Evolutionary conservation across 257 asterid genomes (phyloP).

Genomic region (Nicotiana tomentosiformis): DNA sequence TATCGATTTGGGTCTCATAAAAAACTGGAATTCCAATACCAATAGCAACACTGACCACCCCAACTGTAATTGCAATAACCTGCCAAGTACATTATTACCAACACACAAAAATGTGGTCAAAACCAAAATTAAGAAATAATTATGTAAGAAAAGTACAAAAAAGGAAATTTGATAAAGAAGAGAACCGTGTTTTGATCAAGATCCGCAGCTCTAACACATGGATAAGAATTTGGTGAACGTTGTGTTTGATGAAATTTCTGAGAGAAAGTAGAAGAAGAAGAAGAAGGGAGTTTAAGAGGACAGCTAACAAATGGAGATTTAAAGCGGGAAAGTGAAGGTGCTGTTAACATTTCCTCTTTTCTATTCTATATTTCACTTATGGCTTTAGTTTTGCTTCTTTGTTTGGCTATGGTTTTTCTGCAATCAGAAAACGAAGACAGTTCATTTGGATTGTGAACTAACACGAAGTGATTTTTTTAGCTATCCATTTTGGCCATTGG

Average conservation of each 20-base stretch:
- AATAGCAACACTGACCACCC: constrained; percentile 68
- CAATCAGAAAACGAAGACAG: not conserved
- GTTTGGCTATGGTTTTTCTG: not conserved
- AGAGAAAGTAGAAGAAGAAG: constrained; percentile 29
- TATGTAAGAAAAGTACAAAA: not conserved
- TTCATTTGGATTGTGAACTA: not conserved
- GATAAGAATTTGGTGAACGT: constrained; percentile 46
- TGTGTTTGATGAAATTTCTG: constrained; percentile 31
- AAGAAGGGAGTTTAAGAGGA: constrained; percentile 38
- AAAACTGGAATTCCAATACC: constrained; percentile 95
- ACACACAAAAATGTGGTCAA: not conserved
- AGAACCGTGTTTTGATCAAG: constrained; percentile 85
- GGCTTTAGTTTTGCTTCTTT: not conserved
- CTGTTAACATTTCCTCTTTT: constrained; percentile 33
- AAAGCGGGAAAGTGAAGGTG: constrained; percentile 54
- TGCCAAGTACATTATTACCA: constrained; percentile 18
- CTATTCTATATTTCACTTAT: not conserved
- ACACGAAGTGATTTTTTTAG: not conserved
- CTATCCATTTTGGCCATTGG: constrained; percentile 17
- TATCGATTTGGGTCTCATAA: constrained; percentile 83
- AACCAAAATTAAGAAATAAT: not conserved
- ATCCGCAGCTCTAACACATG: constrained; percentile 71
- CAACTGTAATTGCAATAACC: constrained; percentile 82
- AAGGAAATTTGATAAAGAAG: not conserved
- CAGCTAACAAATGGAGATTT: constrained; percentile 50